Base-by-base conservation (phyloP, 345 rosid genomes). In the Brassica incana region DNA sequence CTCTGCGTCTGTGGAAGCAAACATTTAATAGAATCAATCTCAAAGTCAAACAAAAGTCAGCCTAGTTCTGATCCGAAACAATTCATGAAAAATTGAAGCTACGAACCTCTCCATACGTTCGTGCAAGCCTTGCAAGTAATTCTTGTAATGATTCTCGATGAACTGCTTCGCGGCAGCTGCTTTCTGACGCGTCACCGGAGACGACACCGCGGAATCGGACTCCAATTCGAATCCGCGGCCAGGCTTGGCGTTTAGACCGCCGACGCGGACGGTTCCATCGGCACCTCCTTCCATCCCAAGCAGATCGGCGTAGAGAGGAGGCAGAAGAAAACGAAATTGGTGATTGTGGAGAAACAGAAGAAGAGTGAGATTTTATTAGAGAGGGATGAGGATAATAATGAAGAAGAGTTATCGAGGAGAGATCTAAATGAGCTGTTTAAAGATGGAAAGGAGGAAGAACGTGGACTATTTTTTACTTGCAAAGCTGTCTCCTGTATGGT, bases 161-260 rank as follows among this genome's bases (percentile, higher is more conserved):
- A 95, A 95, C 85, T 95, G 97, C 72, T 95, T 95, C 25, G 98
- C 99, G 18, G 99, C 99, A 18, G 97, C 99, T 1, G 99, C 94
- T 69, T 95, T 95, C 88, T 95, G 99, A 73, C 92, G 85, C 4
- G 99, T 95, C 5, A 95, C 97, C 66, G 99, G 99, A 3, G 99
- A 95, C 2, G 99, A 95, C 69, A 87, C 97, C 38, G 94, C 90
- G 32, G 82, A 89, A 70, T 92, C 97, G 1, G 85, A 82, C 50
- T 87, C 92, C 54, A 85, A 48, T 76, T 91, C 97, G 14, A 88
- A 63, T 43, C 84, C 87, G 56, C 94, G 90, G 78, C 84, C 92
- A 9, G 91, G 85, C 74, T 77, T 90, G 83, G 90, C 35, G 85
- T 86, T 84, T 38, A 89, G 36, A 25, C 90, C 90, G 8, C 94